Evolutionary conservation across 345 rosid species (phyloP).

Genomic region (Microcos paniculata): DNA sequence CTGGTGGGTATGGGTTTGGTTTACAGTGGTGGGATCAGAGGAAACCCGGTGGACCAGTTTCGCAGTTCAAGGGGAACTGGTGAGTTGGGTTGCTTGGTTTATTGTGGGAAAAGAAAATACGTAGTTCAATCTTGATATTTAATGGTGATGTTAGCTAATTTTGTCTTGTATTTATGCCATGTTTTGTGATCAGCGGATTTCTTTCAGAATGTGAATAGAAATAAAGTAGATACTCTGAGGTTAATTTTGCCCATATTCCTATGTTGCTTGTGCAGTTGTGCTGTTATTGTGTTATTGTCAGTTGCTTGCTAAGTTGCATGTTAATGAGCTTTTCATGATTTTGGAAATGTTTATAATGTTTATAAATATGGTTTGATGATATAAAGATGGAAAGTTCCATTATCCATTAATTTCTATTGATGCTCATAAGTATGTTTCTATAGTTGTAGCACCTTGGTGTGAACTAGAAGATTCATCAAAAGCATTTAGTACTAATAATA

Average conservation of each 20-base stretch:
- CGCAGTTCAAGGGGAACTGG: constrained; percentile 78
- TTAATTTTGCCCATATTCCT: background rate
- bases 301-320: background rate
- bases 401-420: background rate
- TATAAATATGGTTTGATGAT: background rate
- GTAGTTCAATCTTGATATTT: background rate
- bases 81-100: constrained; percentile 31
- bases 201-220: background rate
- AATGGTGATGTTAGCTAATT: background rate
- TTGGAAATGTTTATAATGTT: background rate
- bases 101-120: background rate
- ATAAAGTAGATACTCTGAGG: background rate
- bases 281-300: background rate
- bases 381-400: background rate
- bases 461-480: background rate
- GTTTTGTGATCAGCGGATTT: no score
- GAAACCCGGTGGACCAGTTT: constrained; percentile 65
- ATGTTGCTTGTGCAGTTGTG: background rate
- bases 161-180: background rate
- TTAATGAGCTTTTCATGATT: background rate
- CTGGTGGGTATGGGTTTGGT: constrained; percentile 84
- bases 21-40: constrained; percentile 92
- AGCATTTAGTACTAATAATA: background rate
- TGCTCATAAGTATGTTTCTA: background rate
- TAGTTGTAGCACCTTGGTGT: background rate